Evolutionary conservation across 1,284 basidiomycete species (phyloP).

Genomic region (Austropuccinia psidii): DNA sequence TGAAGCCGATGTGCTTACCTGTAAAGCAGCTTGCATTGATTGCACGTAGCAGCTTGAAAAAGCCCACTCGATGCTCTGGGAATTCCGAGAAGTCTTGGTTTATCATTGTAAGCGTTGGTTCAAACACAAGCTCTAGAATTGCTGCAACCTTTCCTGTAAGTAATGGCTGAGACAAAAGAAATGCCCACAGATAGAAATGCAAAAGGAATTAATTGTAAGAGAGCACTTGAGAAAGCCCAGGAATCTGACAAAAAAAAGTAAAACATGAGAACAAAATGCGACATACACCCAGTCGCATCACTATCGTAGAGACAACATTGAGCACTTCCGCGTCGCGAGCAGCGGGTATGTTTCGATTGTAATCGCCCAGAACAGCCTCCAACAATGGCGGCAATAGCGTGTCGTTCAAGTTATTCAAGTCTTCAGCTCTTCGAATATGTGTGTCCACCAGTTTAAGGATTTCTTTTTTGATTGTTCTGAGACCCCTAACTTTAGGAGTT

Average conservation of each 20-base stretch:
- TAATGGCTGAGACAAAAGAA: conserved; percentile 51
- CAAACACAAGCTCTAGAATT: conserved; percentile 93
- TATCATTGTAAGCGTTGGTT: conserved; percentile 97
- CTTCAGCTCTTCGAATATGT: conserved; percentile 93
- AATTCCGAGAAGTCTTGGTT: conserved; percentile 98
- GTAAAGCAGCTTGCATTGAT: conserved; percentile 81
- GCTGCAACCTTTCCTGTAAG: conserved; percentile 93
- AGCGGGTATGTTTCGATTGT: conserved; percentile 84
- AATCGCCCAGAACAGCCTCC: conserved; percentile 94
- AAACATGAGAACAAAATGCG: neutral
- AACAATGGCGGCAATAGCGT: conserved; percentile 92
- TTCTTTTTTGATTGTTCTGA: conserved; percentile 98
- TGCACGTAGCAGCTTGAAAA: conserved; percentile 90
- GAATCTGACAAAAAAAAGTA: neutral
- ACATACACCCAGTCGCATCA: conserved; percentile 61
- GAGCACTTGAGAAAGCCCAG: neutral
- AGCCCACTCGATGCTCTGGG: conserved; percentile 93
- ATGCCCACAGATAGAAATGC: neutral
- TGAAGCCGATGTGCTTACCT: neutral
- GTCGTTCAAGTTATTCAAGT: conserved; percentile 80
- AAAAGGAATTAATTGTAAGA: neutral
- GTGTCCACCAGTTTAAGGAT: conserved; percentile 92
- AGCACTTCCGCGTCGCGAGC: conserved; percentile 96
- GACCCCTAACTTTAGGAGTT: conserved; percentile 88
- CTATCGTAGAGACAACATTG: conserved; percentile 98